Percentiles rank a stretch among this genome's conserved stretches.
phyloP scores from a whole-genome alignment of 148 eudicot species.

The Amaranthus palmeri region DNA sequence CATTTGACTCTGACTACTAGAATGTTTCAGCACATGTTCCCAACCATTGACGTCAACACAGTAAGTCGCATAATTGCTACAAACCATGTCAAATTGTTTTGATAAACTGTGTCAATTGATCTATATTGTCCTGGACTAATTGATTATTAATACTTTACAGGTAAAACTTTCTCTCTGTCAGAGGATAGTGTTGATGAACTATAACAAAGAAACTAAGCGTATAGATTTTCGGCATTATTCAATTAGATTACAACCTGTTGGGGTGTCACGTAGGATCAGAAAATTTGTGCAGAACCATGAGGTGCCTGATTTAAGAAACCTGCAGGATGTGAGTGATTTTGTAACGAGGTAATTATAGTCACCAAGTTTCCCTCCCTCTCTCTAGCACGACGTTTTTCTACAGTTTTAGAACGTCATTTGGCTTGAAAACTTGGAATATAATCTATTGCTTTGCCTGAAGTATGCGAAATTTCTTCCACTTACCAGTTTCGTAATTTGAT shows the following conservation, averaged over 20 bases:
- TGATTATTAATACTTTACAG: slow-evolving; percentile 35
- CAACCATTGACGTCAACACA: slow-evolving; percentile 91
- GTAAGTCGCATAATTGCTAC: slow-evolving; percentile 43
- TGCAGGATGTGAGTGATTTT: slow-evolving; percentile 94
- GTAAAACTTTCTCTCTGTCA: slow-evolving; percentile 87
- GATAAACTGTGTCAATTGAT: neutral
- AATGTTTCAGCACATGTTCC: slow-evolving; percentile 90
- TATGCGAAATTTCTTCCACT: neutral
- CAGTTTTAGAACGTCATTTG: no score
- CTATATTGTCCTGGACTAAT: slow-evolving; percentile 5
- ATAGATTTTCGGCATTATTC: slow-evolving; percentile 95
- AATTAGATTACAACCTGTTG: slow-evolving; percentile 89
- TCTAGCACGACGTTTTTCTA: neutral
- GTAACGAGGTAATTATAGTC: slow-evolving; percentile 58
- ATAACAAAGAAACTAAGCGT: slow-evolving; percentile 77
- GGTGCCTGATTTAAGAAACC: slow-evolving; percentile 79
- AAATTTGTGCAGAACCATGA: slow-evolving; percentile 89
- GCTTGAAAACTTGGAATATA: no score
- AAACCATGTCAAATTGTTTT: no score
- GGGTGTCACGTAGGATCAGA: slow-evolving; percentile 81
- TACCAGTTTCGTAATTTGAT: neutral
- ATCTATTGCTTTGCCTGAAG: neutral
- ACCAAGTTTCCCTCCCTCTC: neutral
- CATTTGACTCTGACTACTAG: slow-evolving; percentile 72
- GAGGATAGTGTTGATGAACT: slow-evolving; percentile 80